Conservation (phyloP, 2,329 filamentous ascomycete genomes). For the Fusarium nygamai region DNA sequence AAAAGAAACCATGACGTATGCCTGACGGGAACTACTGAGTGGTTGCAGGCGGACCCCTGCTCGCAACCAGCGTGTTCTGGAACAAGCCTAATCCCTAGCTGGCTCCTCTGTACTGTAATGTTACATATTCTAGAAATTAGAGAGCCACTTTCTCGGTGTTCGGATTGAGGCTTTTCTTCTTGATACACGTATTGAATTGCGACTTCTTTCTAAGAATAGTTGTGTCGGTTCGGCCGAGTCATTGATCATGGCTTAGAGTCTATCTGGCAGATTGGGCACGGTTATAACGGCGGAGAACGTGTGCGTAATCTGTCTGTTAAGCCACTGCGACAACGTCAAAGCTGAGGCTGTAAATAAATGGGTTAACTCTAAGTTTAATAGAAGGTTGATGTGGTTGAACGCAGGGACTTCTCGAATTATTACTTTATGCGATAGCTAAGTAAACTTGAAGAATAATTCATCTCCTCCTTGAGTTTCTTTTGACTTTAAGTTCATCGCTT, state of each 20-base stretch:
- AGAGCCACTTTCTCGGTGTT: conserved; percentile 3
- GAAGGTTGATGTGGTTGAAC: background rate
- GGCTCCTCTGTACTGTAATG: background rate
- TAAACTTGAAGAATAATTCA: background rate
- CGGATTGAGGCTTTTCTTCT: background rate
- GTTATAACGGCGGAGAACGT: background rate
- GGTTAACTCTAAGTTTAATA: background rate
- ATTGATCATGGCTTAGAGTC: background rate
- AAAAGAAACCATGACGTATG: conserved; percentile 34
- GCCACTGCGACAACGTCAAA: background rate
- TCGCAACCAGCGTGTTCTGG: conserved; percentile 8
- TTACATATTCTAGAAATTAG: conserved; percentile 19
- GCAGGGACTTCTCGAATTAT: background rate
- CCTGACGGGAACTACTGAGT: conserved; percentile 21
- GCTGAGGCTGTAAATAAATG: background rate
- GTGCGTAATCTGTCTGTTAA: background rate
- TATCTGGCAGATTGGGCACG: background rate
- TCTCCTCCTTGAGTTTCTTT: background rate
- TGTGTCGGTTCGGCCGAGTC: conserved; percentile 1
- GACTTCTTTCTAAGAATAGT: conserved; percentile 18
- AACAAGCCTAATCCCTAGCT: conserved; percentile 9
- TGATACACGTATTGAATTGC: background rate
- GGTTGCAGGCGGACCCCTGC: conserved; percentile 29
- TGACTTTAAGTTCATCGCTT: background rate
- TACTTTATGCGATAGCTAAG: background rate